Conservation (phyloP, 768 basidiomycete species). For the Boletus rufocinnamomeus region DNA sequence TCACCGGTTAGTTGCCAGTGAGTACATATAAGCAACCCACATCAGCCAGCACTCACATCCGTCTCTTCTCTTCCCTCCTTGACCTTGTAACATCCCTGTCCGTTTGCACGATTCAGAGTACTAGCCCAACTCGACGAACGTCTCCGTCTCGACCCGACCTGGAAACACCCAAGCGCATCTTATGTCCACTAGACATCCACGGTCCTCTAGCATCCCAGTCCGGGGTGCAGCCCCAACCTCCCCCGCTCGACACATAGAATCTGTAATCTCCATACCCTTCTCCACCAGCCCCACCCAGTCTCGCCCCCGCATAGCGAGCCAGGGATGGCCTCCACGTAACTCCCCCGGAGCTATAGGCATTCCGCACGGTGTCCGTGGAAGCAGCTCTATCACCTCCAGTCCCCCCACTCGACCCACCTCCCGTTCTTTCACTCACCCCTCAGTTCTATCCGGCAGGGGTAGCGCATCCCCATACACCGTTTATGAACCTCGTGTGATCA, state of each 20-base stretch:
- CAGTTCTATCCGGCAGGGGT: slow-evolving; percentile 34
- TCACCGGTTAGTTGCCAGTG: not conserved
- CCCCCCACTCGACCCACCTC: slow-evolving; percentile 44
- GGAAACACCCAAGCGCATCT: not conserved
- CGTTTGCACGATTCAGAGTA: not conserved
- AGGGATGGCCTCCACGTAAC: slow-evolving; percentile 32
- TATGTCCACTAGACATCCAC: slow-evolving; percentile 55
- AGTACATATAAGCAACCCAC: slow-evolving; percentile 14
- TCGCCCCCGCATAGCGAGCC: slow-evolving; percentile 43
- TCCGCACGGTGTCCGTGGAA: slow-evolving; percentile 42
- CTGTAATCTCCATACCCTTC: slow-evolving; percentile 64
- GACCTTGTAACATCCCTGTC: not conserved
- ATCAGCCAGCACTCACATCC: slow-evolving; percentile 1
- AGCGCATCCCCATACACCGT: slow-evolving; percentile 33
- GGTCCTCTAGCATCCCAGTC: slow-evolving; percentile 70
- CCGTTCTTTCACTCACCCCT: slow-evolving; percentile 46
- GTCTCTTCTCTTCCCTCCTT: not conserved
- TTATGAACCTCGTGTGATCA: slow-evolving; percentile 71
- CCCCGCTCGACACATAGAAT: slow-evolving; percentile 62
- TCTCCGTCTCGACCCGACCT: not conserved
- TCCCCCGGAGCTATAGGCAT: slow-evolving; percentile 38
- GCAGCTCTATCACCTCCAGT: slow-evolving; percentile 34
- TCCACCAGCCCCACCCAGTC: slow-evolving; percentile 38
- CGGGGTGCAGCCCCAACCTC: slow-evolving; percentile 46
- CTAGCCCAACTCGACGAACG: not conserved